These are phyloP conservation scores for Tulasnella sp. DNA, from an alignment of 768 basidiomycete genomes.

Conservation along the genomic window DNA sequence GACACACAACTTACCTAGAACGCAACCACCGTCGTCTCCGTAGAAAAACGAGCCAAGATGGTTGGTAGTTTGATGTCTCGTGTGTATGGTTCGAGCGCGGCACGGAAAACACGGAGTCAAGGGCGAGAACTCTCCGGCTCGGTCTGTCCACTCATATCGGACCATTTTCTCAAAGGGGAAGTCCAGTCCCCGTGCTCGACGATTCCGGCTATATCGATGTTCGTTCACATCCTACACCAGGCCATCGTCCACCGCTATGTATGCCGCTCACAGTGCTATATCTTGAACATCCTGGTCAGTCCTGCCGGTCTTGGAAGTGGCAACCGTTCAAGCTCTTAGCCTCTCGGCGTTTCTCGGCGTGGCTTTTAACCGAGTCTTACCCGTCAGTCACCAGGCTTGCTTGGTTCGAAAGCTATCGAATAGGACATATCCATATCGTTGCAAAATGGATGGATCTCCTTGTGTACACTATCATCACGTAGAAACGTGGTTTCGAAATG, in stretches of 20 bases:
- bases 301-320: neutral
- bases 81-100: neutral
- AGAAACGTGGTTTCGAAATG: neutral
- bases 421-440: neutral
- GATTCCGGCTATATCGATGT: neutral
- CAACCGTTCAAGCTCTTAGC: neutral
- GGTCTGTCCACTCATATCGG: neutral
- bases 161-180: constrained; percentile 1
- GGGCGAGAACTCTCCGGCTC: neutral
- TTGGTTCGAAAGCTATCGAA: neutral
- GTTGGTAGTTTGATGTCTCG: neutral
- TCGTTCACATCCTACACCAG: neutral
- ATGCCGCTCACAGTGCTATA: neutral
- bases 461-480: neutral
- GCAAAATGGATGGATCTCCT: neutral
- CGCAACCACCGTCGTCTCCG: neutral
- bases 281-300: neutral
- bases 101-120: constrained; percentile 2
- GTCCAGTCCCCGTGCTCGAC: neutral
- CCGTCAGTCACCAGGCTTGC: neutral
- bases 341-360: neutral
- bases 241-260: neutral
- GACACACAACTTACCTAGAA: neutral
- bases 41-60: neutral
- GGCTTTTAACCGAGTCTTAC: neutral